Percentiles rank a stretch among this genome's conserved stretches.
Conservation (phyloP, 306 rosid species). For the Quercus bicolor region DNA sequence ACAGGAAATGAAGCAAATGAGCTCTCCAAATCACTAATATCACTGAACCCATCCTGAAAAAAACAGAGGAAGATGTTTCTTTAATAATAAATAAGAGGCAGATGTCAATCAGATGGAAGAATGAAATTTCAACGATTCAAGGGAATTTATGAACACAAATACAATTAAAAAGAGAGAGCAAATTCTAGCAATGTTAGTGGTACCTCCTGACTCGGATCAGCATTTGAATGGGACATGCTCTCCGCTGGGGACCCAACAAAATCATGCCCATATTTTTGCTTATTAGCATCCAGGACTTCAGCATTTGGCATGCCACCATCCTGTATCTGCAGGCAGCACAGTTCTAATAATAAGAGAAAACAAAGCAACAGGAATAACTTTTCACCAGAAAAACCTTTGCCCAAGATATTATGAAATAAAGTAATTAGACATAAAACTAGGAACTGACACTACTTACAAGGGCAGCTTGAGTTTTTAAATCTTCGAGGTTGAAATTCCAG, state of each 20-base stretch:
- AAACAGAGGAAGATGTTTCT: slow-evolving; percentile 2
- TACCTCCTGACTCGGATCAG: slow-evolving; percentile 60
- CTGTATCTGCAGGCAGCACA: slow-evolving; percentile 64
- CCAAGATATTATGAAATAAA: neutral
- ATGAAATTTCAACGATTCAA: slow-evolving; percentile 14
- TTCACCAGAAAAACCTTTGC: neutral
- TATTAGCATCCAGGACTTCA: slow-evolving; percentile 47
- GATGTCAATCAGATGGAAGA: slow-evolving; percentile 10
- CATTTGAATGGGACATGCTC: slow-evolving; percentile 35
- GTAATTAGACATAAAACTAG: neutral
- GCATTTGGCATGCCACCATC: slow-evolving; percentile 55
- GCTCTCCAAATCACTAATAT: slow-evolving; percentile 72
- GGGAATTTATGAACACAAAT: slow-evolving; percentile 2
- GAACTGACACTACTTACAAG: slow-evolving; percentile 61
- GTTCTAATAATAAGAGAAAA: slow-evolving; percentile 14
- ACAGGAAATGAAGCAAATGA: slow-evolving; percentile 87
- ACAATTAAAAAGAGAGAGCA: neutral
- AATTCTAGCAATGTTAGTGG: slow-evolving; percentile 16
- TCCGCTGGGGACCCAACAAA: slow-evolving; percentile 44
- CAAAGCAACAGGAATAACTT: neutral
- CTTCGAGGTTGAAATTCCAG: slow-evolving; percentile 98
- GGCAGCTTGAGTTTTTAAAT: slow-evolving; percentile 93
- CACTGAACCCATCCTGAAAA: slow-evolving; percentile 71
- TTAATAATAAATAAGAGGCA: neutral
- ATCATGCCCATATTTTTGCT: slow-evolving; percentile 37